Evolutionary conservation across 345 rosid species (phyloP).

Genomic region (Salix exigua): DNA sequence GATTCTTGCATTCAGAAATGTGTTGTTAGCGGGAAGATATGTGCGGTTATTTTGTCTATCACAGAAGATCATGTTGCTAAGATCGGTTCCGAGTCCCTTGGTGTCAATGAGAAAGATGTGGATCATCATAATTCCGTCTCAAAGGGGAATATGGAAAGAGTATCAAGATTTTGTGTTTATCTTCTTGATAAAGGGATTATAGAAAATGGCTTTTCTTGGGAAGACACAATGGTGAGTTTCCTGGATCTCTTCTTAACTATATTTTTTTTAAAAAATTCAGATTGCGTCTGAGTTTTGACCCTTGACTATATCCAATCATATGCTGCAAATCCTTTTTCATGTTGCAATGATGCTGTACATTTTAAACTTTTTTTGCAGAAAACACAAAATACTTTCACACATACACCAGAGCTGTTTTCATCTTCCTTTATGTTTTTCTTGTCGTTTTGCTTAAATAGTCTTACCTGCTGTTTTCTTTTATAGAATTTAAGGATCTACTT

Average conservation of each 20-base stretch:
- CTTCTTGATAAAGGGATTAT: slow-evolving; percentile 59
- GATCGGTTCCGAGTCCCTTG: slow-evolving; percentile 33
- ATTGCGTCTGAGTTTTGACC: not conserved
- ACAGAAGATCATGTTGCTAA: slow-evolving; percentile 40
- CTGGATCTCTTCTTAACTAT: not conserved
- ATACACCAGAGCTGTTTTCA: not conserved
- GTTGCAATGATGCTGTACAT: not conserved
- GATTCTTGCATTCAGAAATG: slow-evolving; percentile 70
- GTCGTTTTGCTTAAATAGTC: not conserved
- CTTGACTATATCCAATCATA: not conserved
- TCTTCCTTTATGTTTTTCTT: not conserved
- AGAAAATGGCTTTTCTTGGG: slow-evolving; percentile 65
- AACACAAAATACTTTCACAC: not conserved
- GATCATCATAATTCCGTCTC: slow-evolving; percentile 26
- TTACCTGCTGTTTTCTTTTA: not conserved
- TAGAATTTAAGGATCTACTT: slow-evolving; percentile 66
- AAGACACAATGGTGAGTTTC: slow-evolving; percentile 59
- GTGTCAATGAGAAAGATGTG: slow-evolving; percentile 10
- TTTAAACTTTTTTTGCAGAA: not conserved
- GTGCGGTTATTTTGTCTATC: slow-evolving; percentile 58
- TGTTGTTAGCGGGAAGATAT: slow-evolving; percentile 54
- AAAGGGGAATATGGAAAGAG: slow-evolving; percentile 38
- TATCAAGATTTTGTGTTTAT: slow-evolving; percentile 64
- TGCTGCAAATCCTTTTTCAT: not conserved
- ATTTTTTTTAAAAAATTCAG: not conserved